Evolutionary conservation across 352 stramenopile genomes (phyloP), one percentile per base, ranked within the genome.

Genomic region (Globisporangium abappressorium): DNA sequence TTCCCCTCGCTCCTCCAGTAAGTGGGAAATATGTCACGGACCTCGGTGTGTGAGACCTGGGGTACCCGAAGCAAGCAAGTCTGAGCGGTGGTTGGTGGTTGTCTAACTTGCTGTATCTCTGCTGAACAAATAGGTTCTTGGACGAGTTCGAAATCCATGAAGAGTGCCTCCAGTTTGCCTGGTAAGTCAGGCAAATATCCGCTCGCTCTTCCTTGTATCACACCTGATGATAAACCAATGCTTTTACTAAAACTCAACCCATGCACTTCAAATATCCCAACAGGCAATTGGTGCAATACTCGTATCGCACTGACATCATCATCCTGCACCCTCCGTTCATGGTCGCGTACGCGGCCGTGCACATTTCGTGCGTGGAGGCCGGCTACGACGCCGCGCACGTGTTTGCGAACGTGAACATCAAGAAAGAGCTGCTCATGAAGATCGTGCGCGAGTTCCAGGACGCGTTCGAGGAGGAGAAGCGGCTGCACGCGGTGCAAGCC

Each of bases 241-340:
- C 33, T 26, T 36, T 41, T 61, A 5, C 36, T 43, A 43, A 43
- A 15, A 43, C 18, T 5, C 36, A 43, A 18, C 36, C 36, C 36
- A 43, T 15, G 12, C 11, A 43, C 36, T 43, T 43, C 36, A 43
- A 43, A 51, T 5, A 3, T 57, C 0, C n/a, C 53, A 9, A 63
- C 26, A 96, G 88, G 89, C 85, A 96, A 82, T 60, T 96, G 51
- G 81, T 92, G 43, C 84, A 95, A 57, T 96, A 93, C 68, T 90
- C 89, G n/a, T 96, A 94, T 36, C 88, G 88, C 54, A 94, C 88
- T 1, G 83, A 94, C 65, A 91, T 96, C 68, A 93, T 96, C 53
- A 71, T 94, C 62, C 72, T 94, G 38, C 80, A 94, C 63, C 86
- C 88, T 38, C 86, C 88, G 26, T 96, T 96, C 70, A 93, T 96